phyloP scores from a whole-genome alignment of 805 yeast species.

The Ogataea ramenticola region DNA sequence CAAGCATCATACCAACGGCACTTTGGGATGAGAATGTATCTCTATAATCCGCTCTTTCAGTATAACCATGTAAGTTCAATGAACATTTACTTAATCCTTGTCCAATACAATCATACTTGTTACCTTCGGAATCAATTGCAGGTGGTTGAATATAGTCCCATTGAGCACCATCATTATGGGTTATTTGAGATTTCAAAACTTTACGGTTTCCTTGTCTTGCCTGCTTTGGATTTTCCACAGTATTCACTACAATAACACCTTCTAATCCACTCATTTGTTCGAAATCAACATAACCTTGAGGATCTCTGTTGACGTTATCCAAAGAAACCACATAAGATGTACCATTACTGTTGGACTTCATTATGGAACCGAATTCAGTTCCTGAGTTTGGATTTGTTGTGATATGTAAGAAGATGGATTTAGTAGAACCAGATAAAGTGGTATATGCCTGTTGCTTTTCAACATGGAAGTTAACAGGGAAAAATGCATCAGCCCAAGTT shows the following conservation, averaged over 20 bases:
- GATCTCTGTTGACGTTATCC: conserved; percentile 65
- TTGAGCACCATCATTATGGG: conserved; percentile 84
- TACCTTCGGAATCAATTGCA: conserved; percentile 47
- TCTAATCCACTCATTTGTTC: conserved; percentile 79
- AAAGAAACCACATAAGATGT: conserved; percentile 68
- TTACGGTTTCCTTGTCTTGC: conserved; percentile 41
- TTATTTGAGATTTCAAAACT: conserved; percentile 56
- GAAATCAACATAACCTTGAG: conserved; percentile 73
- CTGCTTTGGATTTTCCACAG: conserved; percentile 48
- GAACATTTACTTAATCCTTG: conserved; percentile 57
- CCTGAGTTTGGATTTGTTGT: conserved; percentile 49
- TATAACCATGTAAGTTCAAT: conserved; percentile 78
- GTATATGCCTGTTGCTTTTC: conserved; percentile 65
- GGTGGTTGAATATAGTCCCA: conserved; percentile 76
- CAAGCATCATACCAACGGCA: conserved; percentile 80
- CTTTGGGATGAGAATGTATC: conserved; percentile 81
- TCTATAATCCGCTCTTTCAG: conserved; percentile 72
- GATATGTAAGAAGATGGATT: conserved; percentile 71
- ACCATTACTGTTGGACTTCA: conserved; percentile 85
- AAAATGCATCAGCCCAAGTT: conserved; percentile 64
- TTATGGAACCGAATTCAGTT: conserved; percentile 64
- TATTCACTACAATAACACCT: conserved; percentile 72
- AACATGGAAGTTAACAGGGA: conserved; percentile 59
- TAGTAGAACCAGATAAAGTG: conserved; percentile 58
- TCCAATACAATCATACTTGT: conserved; percentile 43